Base-by-base conservation (phyloP, 108 stramenopile genomes). In the Cylindrotheca fusiformis region DNA sequence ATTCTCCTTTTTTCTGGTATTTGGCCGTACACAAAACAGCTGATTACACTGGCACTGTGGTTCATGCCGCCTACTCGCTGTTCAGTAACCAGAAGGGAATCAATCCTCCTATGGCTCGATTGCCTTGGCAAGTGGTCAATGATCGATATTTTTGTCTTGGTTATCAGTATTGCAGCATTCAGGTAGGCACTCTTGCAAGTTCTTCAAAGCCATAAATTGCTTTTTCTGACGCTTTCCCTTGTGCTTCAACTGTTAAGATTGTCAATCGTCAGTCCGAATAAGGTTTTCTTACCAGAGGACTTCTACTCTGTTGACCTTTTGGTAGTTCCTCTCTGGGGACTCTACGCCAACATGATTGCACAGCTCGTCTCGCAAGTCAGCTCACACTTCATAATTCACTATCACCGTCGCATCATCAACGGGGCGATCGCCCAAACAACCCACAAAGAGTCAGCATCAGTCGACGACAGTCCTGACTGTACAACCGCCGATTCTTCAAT, bases 11-110 rank as follows among this genome's bases (percentile, higher is more conserved):
- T 92, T 65, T 75, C 79, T 46, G 86, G 91, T 8, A 74, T 87
- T 19, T 93, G 91, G 91, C 91, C 91, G 22, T 93, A 93, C 72
- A 78, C 84, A 14, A 93, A 93, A 46, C 84, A 76, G 50, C 31
- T 87, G 17, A 55, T 81, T 14, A 81, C 80, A 52, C 55, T 93
- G 1, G 60, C 72, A 21, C 36, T 87, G 25, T 93, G 91, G 91
- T 87, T 93, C 49, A 36, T 72, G 17, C 82, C 87, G 22, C 69
- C 88, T 3, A 60, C 50, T n/a, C 32, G 58, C 22, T 27, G 79
- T 8, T 75, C 86, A 4, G 77, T 67, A 12, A 47, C 78, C n/a
- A 65, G 72, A 17, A 64, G 86, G 21, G 88, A 85, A 17, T 69
- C 78, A 14, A 73, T 86, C 23, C 58, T 89, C 0, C 52, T 68